Evolutionary conservation across 2,329 filamentous ascomycete genomes (phyloP).

Genomic region (Pseudocercospora crystallina): DNA sequence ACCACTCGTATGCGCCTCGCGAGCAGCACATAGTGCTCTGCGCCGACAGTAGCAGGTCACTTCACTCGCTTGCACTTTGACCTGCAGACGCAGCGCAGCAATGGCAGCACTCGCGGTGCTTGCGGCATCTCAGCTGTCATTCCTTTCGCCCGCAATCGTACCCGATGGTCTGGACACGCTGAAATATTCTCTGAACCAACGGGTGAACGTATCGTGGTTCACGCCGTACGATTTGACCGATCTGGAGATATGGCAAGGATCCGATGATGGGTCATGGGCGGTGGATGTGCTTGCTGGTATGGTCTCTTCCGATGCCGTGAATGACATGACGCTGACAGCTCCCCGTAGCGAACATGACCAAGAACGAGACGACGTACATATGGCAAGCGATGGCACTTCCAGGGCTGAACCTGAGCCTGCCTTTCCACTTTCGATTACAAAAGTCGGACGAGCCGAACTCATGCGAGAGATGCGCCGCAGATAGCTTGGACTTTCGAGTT

Average conservation of each 20-base stretch:
- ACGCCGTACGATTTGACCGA: constrained; percentile 18
- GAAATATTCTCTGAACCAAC: constrained; percentile 6
- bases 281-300: constrained; percentile 16
- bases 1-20: too few species aligned
- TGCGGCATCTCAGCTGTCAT: constrained; percentile 12
- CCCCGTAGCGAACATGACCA: constrained; percentile 9
- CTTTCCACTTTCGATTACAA: constrained; percentile 11
- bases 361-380: constrained; percentile 8
- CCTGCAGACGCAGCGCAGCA: too few species aligned
- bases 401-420: too few species aligned
- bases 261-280: constrained; percentile 15
- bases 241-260: constrained; percentile 15
- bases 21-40: too few species aligned
- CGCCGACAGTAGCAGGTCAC: too few species aligned
- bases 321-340: too few species aligned
- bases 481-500: constrained; percentile 7
- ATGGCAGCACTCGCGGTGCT: constrained; percentile 11
- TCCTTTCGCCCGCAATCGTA: constrained; percentile 3
- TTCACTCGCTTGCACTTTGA: too few species aligned
- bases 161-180: background rate
- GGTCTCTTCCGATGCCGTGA: background rate
- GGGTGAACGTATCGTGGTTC: constrained; percentile 18
- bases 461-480: constrained; percentile 10
- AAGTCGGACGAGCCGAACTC: constrained; percentile 11
- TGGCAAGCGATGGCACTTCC: constrained; percentile 1